A percentile compares a stretch with the other conserved stretches of the same genome.
These are phyloP conservation scores for Aspergillus panamensis DNA, from an alignment of 495 filamentous ascomycete genomes.

Conservation along the genomic window DNA sequence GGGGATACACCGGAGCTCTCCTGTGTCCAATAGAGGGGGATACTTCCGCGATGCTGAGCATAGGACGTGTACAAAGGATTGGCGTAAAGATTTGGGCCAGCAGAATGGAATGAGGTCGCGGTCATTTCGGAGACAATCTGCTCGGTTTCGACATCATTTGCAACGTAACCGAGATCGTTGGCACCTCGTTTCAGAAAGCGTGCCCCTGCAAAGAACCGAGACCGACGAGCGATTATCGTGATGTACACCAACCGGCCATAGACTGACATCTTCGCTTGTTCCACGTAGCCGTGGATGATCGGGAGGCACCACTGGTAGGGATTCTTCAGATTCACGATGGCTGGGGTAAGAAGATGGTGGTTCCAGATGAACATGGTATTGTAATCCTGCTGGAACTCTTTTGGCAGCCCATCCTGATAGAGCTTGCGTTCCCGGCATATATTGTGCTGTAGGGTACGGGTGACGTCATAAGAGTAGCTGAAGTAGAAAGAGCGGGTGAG, in stretches of 20 bases:
- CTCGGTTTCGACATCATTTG: slow-evolving; percentile 99
- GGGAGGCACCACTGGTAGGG: slow-evolving; percentile 95
- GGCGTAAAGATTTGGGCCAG: slow-evolving; percentile 77
- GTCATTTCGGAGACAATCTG: slow-evolving; percentile 93
- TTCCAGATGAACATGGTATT: slow-evolving; percentile 99
- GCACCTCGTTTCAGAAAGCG: slow-evolving; percentile 91
- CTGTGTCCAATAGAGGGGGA: slow-evolving; percentile 96
- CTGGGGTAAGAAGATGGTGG: slow-evolving; percentile 78
- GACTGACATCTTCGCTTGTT: slow-evolving; percentile 79
- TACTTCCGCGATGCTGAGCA: slow-evolving; percentile 94
- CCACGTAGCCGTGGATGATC: slow-evolving; percentile 93
- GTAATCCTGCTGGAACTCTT: slow-evolving; percentile 59
- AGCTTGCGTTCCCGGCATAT: slow-evolving; percentile 75
- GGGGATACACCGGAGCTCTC: slow-evolving; percentile 93
- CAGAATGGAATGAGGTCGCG: slow-evolving; percentile 92
- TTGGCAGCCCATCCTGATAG: slow-evolving; percentile 58
- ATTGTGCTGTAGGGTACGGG: slow-evolving; percentile 87
- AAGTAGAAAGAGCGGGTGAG: slow-evolving; percentile 92
- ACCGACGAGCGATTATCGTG: slow-evolving; percentile 87
- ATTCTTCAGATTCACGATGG: slow-evolving; percentile 63
- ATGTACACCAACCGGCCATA: slow-evolving; percentile 86
- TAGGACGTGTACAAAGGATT: slow-evolving; percentile 94
- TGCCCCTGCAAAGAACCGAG: slow-evolving; percentile 90
- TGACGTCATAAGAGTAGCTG: slow-evolving; percentile 97
- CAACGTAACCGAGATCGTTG: slow-evolving; percentile 94